A percentile compares a stretch with the other conserved stretches of the same genome.
Evolutionary conservation across 805 yeast genomes (phyloP).

Genomic region (Candida maesae): DNA sequence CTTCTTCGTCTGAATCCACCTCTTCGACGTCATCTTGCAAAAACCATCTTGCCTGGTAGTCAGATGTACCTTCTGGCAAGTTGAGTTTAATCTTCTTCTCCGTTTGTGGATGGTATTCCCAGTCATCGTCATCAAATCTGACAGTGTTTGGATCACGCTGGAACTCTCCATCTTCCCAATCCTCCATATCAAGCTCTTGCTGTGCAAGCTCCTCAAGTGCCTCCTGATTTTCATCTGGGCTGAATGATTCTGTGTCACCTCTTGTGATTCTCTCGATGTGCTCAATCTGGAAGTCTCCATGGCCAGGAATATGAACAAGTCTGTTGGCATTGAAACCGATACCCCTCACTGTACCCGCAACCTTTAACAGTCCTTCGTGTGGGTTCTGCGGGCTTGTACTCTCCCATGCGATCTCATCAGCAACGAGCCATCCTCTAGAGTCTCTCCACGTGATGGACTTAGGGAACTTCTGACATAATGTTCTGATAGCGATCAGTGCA

Average conservation of each 20-base stretch:
- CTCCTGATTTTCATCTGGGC: conserved; percentile 45
- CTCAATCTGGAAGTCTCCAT: conserved; percentile 82
- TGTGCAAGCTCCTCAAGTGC: conserved; percentile 58
- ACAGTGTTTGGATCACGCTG: conserved; percentile 20
- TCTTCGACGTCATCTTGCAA: conserved; percentile 47
- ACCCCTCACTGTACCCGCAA: conserved; percentile 88
- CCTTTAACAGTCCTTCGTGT: conserved; percentile 42
- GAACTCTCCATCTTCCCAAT: conserved; percentile 34
- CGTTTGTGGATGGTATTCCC: conserved; percentile 36
- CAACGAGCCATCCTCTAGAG: conserved; percentile 80
- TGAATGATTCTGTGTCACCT: conserved; percentile 27
- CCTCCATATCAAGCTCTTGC: conserved; percentile 46
- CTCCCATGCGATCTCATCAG: conserved; percentile 54
- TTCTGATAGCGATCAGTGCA: conserved; percentile 66
- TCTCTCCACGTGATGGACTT: conserved; percentile 89
- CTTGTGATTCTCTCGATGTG: conserved; percentile 52
- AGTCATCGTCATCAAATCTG: conserved; percentile 37
- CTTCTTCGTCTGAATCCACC: conserved; percentile 25
- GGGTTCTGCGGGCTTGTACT: conserved; percentile 25
- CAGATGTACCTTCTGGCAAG: conserved; percentile 75
- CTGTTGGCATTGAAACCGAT: conserved; percentile 74
- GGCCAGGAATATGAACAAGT: conserved; percentile 80
- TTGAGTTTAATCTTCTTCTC: conserved; percentile 40
- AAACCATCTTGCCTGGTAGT: conserved; percentile 77
- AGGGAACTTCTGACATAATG: conserved; percentile 82